Evolutionary conservation across 1,284 basidiomycete genomes (phyloP).

Genomic region (Ustilago shanxiensis): DNA sequence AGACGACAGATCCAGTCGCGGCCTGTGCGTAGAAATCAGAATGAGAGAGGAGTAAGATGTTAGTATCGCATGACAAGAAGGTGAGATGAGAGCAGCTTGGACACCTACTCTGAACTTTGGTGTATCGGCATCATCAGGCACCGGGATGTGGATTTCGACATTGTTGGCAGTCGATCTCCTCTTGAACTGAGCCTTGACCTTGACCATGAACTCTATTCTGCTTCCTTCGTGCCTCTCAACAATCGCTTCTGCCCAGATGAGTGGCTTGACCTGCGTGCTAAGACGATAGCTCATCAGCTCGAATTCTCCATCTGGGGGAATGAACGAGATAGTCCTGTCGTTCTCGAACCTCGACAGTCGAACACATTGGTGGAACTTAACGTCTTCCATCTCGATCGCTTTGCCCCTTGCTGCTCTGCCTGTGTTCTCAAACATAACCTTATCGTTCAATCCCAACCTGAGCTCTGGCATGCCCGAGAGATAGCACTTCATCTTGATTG

Average conservation of each 20-base stretch:
- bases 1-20: conserved; percentile 66
- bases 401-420: conserved; percentile 95
- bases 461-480: conserved; percentile 98
- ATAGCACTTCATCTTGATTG: conserved; percentile 99
- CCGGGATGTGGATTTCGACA: conserved; percentile 97
- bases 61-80: neutral
- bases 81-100: neutral
- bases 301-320: conserved; percentile 98
- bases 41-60: neutral
- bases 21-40: neutral
- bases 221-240: conserved; percentile 94
- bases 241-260: conserved; percentile 97
- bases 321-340: conserved; percentile 98
- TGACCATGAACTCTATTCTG: conserved; percentile 97
- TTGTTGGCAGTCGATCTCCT: conserved; percentile 95
- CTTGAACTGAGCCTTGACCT: conserved; percentile 98
- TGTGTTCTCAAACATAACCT: conserved; percentile 99
- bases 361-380: conserved; percentile 99
- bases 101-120: conserved; percentile 82
- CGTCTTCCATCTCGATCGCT: conserved; percentile 99
- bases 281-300: conserved; percentile 98
- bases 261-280: conserved; percentile 94
- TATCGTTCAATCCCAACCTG: conserved; percentile 95
- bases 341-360: conserved; percentile 99
- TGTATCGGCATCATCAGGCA: conserved; percentile 97